Conservation (phyloP, 352 stramenopile genomes). For the Aphanomyces invadans region DNA sequence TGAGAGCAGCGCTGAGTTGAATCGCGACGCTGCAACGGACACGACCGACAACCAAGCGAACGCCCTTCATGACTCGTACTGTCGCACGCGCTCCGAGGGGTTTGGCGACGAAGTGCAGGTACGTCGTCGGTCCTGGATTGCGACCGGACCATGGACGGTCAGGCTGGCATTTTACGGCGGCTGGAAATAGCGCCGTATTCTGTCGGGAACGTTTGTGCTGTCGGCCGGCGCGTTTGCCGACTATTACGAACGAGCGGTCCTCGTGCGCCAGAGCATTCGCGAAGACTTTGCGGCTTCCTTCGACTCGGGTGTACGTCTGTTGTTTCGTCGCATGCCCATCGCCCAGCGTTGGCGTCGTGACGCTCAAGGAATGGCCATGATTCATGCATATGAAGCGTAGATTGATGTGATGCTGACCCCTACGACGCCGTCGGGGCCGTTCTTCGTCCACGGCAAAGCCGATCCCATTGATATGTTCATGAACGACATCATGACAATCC, state of each 20-base stretch:
- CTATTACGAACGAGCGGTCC: conserved; percentile 85
- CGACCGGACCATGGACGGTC: too few relatives aligned
- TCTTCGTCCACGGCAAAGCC: conserved; percentile 49
- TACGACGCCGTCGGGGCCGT: conserved; percentile 77
- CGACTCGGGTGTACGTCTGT: conserved; percentile 8
- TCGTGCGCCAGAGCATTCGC: conserved; percentile 69
- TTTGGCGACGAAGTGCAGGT: conserved; percentile 90
- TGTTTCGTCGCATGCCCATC: too few relatives aligned
- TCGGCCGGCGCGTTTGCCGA: conserved; percentile 79
- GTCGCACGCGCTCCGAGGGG: conserved; percentile 74
- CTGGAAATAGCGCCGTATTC: conserved; percentile 61
- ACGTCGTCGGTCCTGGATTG: too few relatives aligned
- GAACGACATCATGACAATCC: conserved; percentile 91
- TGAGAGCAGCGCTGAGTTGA: neutral
- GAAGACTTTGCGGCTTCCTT: conserved; percentile 45
- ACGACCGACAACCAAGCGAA: conserved; percentile 50
- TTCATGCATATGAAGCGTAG: too few relatives aligned
- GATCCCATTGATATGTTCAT: conserved; percentile 83
- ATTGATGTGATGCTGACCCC: conserved; percentile 83
- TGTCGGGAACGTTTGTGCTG: conserved; percentile 87
- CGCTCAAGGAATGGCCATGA: too few relatives aligned
- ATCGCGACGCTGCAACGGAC: neutral
- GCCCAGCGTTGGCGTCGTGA: too few relatives aligned
- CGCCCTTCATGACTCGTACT: conserved; percentile 80
- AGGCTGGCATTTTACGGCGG: too few relatives aligned